Evolutionary conservation across 192 early-diverging fungal species (phyloP), one percentile per base, ranked within the genome.

Genomic region (Backusella australiensis): DNA sequence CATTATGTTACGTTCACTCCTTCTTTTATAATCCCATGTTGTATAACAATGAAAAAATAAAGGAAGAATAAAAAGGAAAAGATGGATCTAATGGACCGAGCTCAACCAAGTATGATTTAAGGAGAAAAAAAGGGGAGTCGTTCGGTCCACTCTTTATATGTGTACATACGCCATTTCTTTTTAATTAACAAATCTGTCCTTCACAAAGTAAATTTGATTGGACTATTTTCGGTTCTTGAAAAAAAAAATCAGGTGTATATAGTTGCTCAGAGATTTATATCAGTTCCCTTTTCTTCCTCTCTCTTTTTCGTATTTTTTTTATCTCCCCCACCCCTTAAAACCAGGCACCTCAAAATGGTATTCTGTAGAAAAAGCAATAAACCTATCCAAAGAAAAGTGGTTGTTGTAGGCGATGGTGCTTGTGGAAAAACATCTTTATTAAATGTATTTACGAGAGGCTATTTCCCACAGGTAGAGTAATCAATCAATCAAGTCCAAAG

Each of bases 371-470:
- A 73, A 35, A 12, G 19, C 1, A 66, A 78, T 29, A 73, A 70
- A 41, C 73, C 76, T 12, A 74, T 81, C 15, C 52, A 70, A 68
- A 76, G 77, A 69, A 81, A 81, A 41, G 68, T 81, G 17, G 79
- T 81, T 29, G 76, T 81, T 32, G 77, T 82, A 11, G 93, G 93
- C 29, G 93, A 94, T 76, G 93, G 93, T 78, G 91, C 93, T 53
- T 93, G 93, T 75, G 93, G 94, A 34, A 95, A 95, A 77, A 95
- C 93, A 23, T 93, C 87, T 32, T 78, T 94, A 67, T 85, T 94
- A 38, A 91, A 88, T 44, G 92, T 93, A 14, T 94, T 92, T 75
- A 90, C 90, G n/a, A 86, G 91, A 63, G 92, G 91, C 72, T 83
- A 85, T 56, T 95, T 95, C 78, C 95, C 95, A 69, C 91, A 93